Evolutionary conservation across 2,329 filamentous ascomycete species (phyloP).

Genomic region (Fusarium protoensiforme): DNA sequence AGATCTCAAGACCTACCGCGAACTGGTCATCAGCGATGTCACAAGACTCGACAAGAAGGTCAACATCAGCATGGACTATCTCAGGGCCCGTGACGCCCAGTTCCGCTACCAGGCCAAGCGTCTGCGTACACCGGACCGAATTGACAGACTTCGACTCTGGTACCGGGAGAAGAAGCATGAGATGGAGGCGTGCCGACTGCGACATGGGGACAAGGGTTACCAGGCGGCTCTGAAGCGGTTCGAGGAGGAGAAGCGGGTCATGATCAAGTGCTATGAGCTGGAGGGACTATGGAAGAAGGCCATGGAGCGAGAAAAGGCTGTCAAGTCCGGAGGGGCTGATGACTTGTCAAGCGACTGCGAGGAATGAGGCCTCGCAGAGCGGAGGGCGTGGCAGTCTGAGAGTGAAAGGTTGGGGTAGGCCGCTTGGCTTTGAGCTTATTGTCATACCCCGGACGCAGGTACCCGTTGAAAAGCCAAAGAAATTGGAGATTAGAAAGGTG

Average conservation of each 20-base stretch:
- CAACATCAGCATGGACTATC: constrained; percentile 24
- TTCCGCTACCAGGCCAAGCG: constrained; percentile 34
- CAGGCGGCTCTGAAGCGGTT: constrained; percentile 13
- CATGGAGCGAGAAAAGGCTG: constrained; percentile 11
- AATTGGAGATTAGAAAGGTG: neutral
- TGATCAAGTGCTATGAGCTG: constrained; percentile 30
- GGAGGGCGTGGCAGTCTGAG: neutral
- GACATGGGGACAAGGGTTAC: constrained; percentile 18
- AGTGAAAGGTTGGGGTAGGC: neutral
- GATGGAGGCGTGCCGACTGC: constrained; percentile 14
- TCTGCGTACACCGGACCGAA: constrained; percentile 26
- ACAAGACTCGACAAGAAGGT: constrained; percentile 15
- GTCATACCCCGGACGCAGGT: constrained; percentile 26
- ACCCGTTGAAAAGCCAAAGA: neutral
- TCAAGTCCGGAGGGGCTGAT: constrained; percentile 7
- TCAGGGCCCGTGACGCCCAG: constrained; percentile 26
- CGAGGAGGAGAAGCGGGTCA: constrained; percentile 30
- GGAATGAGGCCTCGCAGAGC: neutral
- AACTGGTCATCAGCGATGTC: constrained; percentile 13
- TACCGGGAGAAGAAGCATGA: constrained; percentile 29
- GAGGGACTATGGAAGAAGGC: constrained; percentile 29
- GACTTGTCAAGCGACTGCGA: constrained; percentile 31
- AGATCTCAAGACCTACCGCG: constrained; percentile 11
- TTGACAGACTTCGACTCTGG: constrained; percentile 32
- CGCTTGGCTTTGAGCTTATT: neutral